Base-by-base conservation (phyloP, 2,329 filamentous ascomycete genomes). In the Aspergillus tanneri region DNA sequence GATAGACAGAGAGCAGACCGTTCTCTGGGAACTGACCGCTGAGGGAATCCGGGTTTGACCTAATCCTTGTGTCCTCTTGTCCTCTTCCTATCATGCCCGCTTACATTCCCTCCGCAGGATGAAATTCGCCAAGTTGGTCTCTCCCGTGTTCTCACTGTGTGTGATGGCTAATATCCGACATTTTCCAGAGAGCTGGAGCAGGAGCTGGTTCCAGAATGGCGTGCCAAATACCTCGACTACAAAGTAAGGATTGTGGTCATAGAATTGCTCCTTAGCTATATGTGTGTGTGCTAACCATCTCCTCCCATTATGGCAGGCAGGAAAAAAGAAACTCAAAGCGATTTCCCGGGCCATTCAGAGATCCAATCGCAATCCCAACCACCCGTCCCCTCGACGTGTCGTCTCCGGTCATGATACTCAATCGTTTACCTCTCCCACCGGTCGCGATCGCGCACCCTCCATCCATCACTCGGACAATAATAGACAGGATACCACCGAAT, bases 121-220 rank as follows among this genome's bases (percentile, higher is more conserved):
- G 80, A 83, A 83, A 69, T 83, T 83, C 62, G 80, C 80, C 66
- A 83, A 83, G 80, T 82, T 65, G 47, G 71, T 66, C 16, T 19
- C 25, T 12, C 46, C 47, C 42, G 30, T 38, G 18, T 50, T 49
- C 37, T 28, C 39, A 34, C 44, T 52, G 48, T 53, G 50, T 55
- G 52, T 39, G 43, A 46, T 47, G 43, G 55, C 54, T 61, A 51
- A 62, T 54, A 32, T 36, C 41, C 47, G 32, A 42, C 42, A 36
- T 43, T 46, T 38, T 12, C 55, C 51, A 83, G 80, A 66, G 89
- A 95, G 73, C 79, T 96, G 54, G 89, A 96, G 66, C 82, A 87
- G 64, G 88, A 95, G 62, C 81, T 90, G 45, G 90, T 96, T 56
- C 91, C 91, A 65, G 91, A 97, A 81, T 97, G 92, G 92, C 84